These are phyloP conservation scores for Mycena capillaripes DNA, from an alignment of 768 basidiomycete genomes.

Conservation along the genomic window DNA sequence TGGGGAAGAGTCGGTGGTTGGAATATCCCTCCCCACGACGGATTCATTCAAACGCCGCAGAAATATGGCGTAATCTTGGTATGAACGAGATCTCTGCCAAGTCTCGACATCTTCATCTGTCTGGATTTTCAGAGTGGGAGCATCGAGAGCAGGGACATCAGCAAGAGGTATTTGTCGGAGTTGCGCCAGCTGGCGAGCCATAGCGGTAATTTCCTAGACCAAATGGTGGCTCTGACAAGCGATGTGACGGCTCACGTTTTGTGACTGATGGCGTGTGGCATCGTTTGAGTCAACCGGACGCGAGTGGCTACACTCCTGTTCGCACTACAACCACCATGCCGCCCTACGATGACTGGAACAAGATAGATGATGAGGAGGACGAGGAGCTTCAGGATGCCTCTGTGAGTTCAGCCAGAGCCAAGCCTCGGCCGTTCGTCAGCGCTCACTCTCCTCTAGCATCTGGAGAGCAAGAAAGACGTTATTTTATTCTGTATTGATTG, in stretches of 20 bases:
- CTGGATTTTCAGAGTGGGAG: slow-evolving; percentile 71
- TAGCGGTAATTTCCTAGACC: no score
- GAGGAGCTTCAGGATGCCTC: slow-evolving; percentile 83
- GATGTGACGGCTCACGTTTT: slow-evolving; percentile 4
- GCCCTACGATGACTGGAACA: slow-evolving; percentile 86
- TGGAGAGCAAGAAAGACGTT: slow-evolving; percentile 85
- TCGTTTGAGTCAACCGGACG: slow-evolving; percentile 27
- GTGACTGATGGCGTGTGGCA: slow-evolving; percentile 21
- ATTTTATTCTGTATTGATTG: slow-evolving; percentile 97
- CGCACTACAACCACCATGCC: slow-evolving; percentile 60
- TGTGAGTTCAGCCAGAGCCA: slow-evolving; percentile 51
- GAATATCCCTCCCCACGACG: slow-evolving; percentile 75
- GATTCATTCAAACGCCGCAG: slow-evolving; percentile 82
- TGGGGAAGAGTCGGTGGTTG: slow-evolving; percentile 50
- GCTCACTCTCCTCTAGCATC: slow-evolving; percentile 57
- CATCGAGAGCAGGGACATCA: slow-evolving; percentile 21
- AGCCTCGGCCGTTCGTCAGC: neutral
- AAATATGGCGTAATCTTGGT: slow-evolving; percentile 81
- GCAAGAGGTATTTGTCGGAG: slow-evolving; percentile 39
- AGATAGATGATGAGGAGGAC: slow-evolving; percentile 84
- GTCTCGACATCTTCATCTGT: slow-evolving; percentile 78
- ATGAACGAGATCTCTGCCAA: slow-evolving; percentile 84
- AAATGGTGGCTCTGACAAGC: neutral
- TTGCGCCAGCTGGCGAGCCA: slow-evolving; percentile 31
- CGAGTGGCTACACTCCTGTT: slow-evolving; percentile 17